Conservation (phyloP, 352 stramenopile species). For the Phytophthora sansomeana region DNA sequence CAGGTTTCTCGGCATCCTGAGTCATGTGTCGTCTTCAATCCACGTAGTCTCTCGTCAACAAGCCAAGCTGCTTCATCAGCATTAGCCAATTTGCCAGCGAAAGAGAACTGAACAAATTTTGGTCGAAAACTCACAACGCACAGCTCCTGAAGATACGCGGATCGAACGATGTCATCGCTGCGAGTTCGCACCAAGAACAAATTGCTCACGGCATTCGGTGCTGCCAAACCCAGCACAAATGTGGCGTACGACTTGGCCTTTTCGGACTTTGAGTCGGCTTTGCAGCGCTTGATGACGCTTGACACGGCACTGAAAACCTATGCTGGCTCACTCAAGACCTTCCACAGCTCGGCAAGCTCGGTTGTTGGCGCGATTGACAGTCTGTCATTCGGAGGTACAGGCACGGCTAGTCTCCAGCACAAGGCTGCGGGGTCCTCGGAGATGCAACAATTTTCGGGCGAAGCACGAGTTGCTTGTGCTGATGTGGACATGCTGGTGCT, state of each 20-base stretch:
- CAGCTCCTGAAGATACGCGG: background rate
- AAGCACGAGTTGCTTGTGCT: constrained; percentile 68
- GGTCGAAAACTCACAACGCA: background rate
- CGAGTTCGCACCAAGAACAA: constrained; percentile 85
- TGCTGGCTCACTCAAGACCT: constrained; percentile 61
- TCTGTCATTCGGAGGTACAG: constrained; percentile 39
- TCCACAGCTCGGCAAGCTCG: constrained; percentile 63
- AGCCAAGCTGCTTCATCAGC: constrained; percentile 9
- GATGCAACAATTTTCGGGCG: constrained; percentile 68
- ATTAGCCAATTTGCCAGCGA: constrained; percentile 8
- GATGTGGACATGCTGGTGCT: constrained; percentile 67
- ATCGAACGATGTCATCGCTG: constrained; percentile 68
- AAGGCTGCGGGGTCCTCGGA: constrained; percentile 50
- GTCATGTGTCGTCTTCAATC: constrained; percentile 13
- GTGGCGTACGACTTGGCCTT: constrained; percentile 75
- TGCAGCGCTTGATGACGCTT: constrained; percentile 52
- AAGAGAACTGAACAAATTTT: background rate
- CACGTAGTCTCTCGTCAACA: background rate
- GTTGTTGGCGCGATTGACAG: constrained; percentile 66
- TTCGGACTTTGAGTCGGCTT: constrained; percentile 67
- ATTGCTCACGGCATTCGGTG: constrained; percentile 70
- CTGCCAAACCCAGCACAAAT: constrained; percentile 81
- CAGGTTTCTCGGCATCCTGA: background rate
- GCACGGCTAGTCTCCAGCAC: constrained; percentile 31
- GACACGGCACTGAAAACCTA: constrained; percentile 66